Evolutionary conservation across 495 filamentous ascomycete genomes (phyloP).

Genomic region (Podospora pseudopauciseta): DNA sequence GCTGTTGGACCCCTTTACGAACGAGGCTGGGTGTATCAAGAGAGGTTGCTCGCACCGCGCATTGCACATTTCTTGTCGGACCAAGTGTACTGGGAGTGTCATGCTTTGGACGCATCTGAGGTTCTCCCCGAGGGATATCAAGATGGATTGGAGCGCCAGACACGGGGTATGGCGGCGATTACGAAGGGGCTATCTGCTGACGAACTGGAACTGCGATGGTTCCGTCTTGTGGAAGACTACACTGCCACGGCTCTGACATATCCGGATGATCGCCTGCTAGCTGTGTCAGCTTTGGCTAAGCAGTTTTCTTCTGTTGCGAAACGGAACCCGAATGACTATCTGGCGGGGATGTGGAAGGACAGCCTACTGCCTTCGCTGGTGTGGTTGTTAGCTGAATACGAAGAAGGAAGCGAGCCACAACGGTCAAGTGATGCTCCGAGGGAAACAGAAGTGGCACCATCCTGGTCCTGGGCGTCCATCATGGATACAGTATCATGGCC

Average conservation of each 20-base stretch:
- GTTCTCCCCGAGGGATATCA: neutral
- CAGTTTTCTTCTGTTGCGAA: neutral
- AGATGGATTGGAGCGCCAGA: no score
- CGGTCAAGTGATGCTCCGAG: neutral
- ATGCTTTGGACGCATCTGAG: conserved; percentile 3
- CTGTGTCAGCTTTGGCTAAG: neutral
- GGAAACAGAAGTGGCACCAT: neutral
- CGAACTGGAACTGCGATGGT: neutral
- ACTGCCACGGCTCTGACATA: neutral
- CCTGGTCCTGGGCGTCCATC: conserved; percentile 4
- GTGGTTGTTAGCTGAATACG: neutral
- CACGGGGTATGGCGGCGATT: neutral
- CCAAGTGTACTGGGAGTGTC: conserved; percentile 13
- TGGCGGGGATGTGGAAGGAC: neutral
- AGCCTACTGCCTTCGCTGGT: neutral
- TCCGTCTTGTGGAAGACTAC: neutral
- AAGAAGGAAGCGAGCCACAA: neutral
- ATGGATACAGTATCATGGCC: neutral
- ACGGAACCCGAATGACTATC: neutral
- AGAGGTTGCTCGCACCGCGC: conserved; percentile 11
- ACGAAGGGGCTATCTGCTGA: neutral
- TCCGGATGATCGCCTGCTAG: neutral
- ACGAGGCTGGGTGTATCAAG: conserved; percentile 18
- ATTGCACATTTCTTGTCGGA: conserved; percentile 9
- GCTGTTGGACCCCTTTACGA: conserved; percentile 10